Percentiles rank a stretch among this genome's conserved stretches.
Conservation (phyloP, 768 basidiomycete species). For the Naganishia randhawae region DNA sequence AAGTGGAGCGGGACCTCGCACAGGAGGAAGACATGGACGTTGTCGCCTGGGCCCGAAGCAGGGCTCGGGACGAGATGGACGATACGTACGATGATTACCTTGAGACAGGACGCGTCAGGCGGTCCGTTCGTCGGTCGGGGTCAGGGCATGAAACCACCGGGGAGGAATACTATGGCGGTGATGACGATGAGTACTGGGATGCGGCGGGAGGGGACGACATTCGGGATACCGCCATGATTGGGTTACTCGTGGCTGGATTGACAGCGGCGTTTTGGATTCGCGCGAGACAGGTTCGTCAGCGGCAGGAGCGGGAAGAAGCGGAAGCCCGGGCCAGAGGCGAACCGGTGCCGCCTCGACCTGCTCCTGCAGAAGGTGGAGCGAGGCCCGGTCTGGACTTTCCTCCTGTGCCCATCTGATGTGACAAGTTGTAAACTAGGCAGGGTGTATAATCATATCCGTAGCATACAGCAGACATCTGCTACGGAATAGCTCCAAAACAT, state of each 20-base stretch:
- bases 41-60: slow-evolving; percentile 14
- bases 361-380: background rate
- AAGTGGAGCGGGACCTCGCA: slow-evolving; percentile 22
- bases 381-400: slow-evolving; percentile 18
- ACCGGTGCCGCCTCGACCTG: background rate
- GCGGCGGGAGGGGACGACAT: slow-evolving; percentile 73
- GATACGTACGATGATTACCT: slow-evolving; percentile 54
- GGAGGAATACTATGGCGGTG: slow-evolving; percentile 31
- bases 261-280: slow-evolving; percentile 73
- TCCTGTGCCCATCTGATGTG: slow-evolving; percentile 8
- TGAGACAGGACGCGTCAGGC: slow-evolving; percentile 74
- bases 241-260: slow-evolving; percentile 68
- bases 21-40: slow-evolving; percentile 25
- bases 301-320: slow-evolving; percentile 58
- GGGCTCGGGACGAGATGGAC: slow-evolving; percentile 53
- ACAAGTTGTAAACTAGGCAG: too few relatives aligned
- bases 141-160: slow-evolving; percentile 50
- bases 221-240: slow-evolving; percentile 76
- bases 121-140: slow-evolving; percentile 55
- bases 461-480: too few relatives aligned
- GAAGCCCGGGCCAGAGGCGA: slow-evolving; percentile 22
- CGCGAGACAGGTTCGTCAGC: slow-evolving; percentile 69
- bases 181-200: slow-evolving; percentile 59
- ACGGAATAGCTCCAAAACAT: too few relatives aligned
- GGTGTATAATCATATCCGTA: too few relatives aligned